A percentile compares a stretch with the other conserved stretches of the same genome.
Evolutionary conservation across 2,329 filamentous ascomycete species (phyloP).

Genomic region (Sclerotinia spermophila): DNA sequence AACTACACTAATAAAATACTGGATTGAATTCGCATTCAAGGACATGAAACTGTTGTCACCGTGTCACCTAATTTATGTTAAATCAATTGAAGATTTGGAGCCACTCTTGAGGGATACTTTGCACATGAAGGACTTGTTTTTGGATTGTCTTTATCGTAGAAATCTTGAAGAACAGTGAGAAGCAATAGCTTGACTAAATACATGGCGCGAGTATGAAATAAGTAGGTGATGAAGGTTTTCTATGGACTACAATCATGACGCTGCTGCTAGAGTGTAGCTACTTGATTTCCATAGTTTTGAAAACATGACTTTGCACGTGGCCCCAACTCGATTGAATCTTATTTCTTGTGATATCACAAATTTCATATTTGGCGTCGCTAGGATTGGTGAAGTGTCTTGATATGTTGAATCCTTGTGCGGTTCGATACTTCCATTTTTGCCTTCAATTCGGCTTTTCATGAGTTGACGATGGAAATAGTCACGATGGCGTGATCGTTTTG

Average conservation of each 20-base stretch:
- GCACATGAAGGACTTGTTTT: background rate
- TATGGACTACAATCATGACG: background rate
- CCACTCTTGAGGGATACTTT: background rate
- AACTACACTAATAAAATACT: no score
- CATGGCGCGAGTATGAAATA: no score
- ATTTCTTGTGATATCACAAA: no score
- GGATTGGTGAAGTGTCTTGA: background rate
- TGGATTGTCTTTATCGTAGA: background rate
- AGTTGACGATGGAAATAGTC: background rate
- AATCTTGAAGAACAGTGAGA: background rate
- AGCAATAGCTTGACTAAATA: no score
- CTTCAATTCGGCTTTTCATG: background rate
- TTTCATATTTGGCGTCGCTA: background rate
- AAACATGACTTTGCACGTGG: no score
- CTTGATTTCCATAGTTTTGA: no score
- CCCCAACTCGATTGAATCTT: no score
- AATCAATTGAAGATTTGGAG: background rate
- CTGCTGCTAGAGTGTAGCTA: no score
- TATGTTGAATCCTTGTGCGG: background rate
- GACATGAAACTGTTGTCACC: no score
- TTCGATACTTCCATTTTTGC: background rate
- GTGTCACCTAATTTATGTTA: background rate
- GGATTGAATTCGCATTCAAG: no score
- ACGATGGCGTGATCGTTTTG: constrained; percentile 6
- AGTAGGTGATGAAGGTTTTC: no score